These are phyloP conservation scores for Eurotiales sp. DNA, from an alignment of 2,329 filamentous ascomycete species.

Conservation along the genomic window DNA sequence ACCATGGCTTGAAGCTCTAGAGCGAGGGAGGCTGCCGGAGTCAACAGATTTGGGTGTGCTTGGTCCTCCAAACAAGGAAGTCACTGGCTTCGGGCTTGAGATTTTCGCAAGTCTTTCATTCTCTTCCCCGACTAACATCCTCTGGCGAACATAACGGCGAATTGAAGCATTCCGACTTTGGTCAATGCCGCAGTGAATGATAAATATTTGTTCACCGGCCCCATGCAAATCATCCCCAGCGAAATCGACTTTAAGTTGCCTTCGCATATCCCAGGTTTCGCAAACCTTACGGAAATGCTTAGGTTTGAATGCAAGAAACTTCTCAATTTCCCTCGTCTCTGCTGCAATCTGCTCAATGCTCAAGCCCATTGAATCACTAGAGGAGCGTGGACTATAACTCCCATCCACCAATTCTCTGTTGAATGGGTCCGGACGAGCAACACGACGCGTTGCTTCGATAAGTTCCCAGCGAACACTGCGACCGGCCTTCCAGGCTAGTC, in stretches of 20 bases:
- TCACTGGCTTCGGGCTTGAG: constrained; percentile 20
- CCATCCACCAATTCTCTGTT: constrained; percentile 64
- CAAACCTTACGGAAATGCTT: constrained; percentile 74
- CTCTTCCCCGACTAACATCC: constrained; percentile 31
- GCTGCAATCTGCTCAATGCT: constrained; percentile 66
- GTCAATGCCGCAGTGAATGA: constrained; percentile 69
- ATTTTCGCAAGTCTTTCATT: constrained; percentile 18
- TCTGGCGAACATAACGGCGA: constrained; percentile 57
- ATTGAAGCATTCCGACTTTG: constrained; percentile 53
- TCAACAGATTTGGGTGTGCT: constrained; percentile 17
- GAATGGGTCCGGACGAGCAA: constrained; percentile 68
- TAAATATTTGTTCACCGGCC: constrained; percentile 71
- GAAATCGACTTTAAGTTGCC: constrained; percentile 83
- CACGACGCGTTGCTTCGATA: constrained; percentile 71
- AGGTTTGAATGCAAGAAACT: constrained; percentile 68
- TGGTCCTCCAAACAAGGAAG: constrained; percentile 52
- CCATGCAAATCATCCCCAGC: constrained; percentile 71
- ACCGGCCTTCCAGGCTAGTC: constrained; percentile 74
- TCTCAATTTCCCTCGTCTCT: constrained; percentile 79
- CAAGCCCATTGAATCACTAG: constrained; percentile 68
- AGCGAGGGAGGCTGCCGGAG: constrained; percentile 20
- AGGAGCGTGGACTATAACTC: constrained; percentile 76
- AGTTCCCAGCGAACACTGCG: constrained; percentile 77
- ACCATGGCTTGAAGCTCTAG: constrained; percentile 29
- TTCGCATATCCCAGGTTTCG: constrained; percentile 87